Evolutionary conservation across 768 basidiomycete species (phyloP), one percentile per base, ranked within the genome.

Genomic region (Coprinopsis strossmayeri): DNA sequence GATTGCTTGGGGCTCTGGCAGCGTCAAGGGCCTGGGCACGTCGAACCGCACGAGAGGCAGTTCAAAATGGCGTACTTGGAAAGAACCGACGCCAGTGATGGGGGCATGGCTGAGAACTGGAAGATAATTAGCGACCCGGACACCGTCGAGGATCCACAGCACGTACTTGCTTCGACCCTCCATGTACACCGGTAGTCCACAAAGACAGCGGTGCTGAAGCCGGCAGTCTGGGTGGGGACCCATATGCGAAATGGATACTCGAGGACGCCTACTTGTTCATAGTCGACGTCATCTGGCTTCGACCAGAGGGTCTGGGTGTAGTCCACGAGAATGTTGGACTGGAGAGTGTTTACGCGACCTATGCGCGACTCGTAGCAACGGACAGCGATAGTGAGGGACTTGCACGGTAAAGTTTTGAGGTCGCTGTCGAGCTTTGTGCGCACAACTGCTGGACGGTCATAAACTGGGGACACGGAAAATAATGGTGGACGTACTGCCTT

Each of bases 301-400:
- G 72, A 68, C 88, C 89, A 91, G 35, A 91, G 74, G 10, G 76
- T 68, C 53, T 81, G 71, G 7, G 77, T 71, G 58, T 80, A 69
- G 54, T 90, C 85, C 57, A 79, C 84, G 53, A 91, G 74, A 25
- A 87, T 55, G 46, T 84, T 86, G 28, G 82, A 78, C 37, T 78
- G 76, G 21, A 72, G 53, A 13, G 74, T 64, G 46, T 78, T 78
- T 48, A 81, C 66, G 53, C 79, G 81, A 51, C 78, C 78, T 44
- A 82, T 64, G 26, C 87, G 79, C 34, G 83, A 73, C 70, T 92
- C 89, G 61, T 91, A 91, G 65, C 89, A 92, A 37, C 88, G 78
- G 37, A 92, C 77, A n/a, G 81, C 77, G 57, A 95, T 72, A 44
- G 77, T 73, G 56, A 91, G 67, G 34, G 80, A 78, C 56, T 76